Conservation (phyloP, 208 protist genomes). For the Acanthamoeba lenticulata region DNA sequence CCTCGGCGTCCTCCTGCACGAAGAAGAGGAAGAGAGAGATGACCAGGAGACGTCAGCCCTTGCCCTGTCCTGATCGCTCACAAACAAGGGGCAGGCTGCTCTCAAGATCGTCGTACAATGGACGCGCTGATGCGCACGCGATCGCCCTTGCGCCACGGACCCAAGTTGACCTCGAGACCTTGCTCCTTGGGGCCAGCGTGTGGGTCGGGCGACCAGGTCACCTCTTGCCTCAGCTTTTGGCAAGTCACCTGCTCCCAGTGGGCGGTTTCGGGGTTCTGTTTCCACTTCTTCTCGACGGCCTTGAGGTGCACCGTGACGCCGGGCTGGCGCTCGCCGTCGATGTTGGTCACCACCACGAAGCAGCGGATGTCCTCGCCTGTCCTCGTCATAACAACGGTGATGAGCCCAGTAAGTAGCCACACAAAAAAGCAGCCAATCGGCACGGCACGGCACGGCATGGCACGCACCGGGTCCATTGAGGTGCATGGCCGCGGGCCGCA, state of each 20-base stretch:
- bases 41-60: too few relatives aligned
- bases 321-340: background rate
- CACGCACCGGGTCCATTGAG: background rate
- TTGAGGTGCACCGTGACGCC: background rate
- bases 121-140: background rate
- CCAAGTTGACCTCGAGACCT: background rate
- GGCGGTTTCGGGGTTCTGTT: background rate
- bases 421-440: too few relatives aligned
- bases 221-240: background rate
- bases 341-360: background rate
- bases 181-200: too few relatives aligned
- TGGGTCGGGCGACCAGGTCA: background rate
- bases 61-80: too few relatives aligned
- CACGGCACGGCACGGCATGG: too few relatives aligned
- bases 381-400: too few relatives aligned
- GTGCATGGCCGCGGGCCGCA: background rate
- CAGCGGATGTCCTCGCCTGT: background rate
- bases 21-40: background rate
- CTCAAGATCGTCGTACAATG: background rate
- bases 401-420: too few relatives aligned
- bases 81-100: too few relatives aligned
- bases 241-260: background rate
- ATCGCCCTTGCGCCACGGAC: background rate
- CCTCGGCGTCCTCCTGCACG: background rate
- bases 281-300: conserved; percentile 1